These are phyloP conservation scores for Naganishia onofrii DNA, from an alignment of 768 basidiomycete genomes.

Conservation along the genomic window DNA sequence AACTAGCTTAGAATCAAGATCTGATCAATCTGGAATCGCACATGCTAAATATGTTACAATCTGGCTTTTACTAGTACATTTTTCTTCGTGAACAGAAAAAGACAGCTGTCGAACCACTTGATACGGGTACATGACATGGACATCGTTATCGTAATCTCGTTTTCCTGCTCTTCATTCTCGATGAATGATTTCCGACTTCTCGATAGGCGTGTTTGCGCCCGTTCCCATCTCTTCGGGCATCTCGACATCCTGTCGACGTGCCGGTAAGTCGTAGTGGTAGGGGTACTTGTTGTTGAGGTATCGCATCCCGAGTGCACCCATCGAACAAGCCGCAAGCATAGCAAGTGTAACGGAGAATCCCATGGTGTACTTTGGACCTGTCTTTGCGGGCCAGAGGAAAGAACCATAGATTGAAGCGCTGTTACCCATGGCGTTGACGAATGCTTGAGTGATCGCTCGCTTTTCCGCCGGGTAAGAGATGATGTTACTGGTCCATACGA, in stretches of 20 bases:
- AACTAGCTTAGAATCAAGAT: too few relatives aligned
- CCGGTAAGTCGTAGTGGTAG: conserved; percentile 24
- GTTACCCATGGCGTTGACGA: conserved; percentile 45
- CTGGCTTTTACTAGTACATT: neutral
- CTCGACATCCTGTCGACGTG: conserved; percentile 18
- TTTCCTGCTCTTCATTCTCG: neutral
- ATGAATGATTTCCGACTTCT: conserved; percentile 20
- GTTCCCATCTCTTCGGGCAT: conserved; percentile 23
- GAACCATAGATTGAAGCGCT: conserved; percentile 47
- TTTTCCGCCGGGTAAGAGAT: conserved; percentile 48
- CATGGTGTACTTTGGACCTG: conserved; percentile 46
- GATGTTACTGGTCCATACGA: conserved; percentile 52
- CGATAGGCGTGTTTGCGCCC: conserved; percentile 7
- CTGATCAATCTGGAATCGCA: neutral
- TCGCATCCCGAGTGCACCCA: conserved; percentile 39
- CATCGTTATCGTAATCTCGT: neutral
- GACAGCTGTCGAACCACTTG: neutral
- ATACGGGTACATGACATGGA: neutral
- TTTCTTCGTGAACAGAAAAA: neutral
- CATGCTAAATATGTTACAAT: neutral
- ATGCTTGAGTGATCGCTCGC: conserved; percentile 48
- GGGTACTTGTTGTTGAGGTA: conserved; percentile 46
- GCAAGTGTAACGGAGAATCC: conserved; percentile 50
- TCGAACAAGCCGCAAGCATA: conserved; percentile 40
- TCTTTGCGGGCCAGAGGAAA: conserved; percentile 49